These are phyloP conservation scores for Kodamaea restingae DNA, from an alignment of 805 yeast species.

Conservation along the genomic window DNA sequence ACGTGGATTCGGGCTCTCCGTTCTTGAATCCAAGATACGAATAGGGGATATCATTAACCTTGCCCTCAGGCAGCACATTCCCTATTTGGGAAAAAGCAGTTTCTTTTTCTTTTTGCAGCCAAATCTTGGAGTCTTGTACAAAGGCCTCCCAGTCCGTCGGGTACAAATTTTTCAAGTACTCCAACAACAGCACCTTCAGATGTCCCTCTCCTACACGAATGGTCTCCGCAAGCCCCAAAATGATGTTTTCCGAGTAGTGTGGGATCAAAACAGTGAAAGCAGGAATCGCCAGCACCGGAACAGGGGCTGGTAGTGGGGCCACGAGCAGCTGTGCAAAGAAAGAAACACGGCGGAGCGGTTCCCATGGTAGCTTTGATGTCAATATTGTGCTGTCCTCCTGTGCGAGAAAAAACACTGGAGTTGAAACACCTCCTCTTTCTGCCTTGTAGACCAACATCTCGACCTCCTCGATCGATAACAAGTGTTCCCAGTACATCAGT, in stretches of 20 bases:
- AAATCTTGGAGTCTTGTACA: conserved; percentile 67
- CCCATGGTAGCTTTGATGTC: conserved; percentile 32
- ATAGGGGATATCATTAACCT: conserved; percentile 56
- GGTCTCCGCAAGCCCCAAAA: conserved; percentile 42
- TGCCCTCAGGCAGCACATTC: not conserved
- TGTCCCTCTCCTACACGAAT: conserved; percentile 39
- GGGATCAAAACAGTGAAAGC: conserved; percentile 49
- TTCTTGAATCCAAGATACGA: conserved; percentile 70
- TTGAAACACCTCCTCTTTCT: conserved; percentile 11
- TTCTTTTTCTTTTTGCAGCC: not conserved
- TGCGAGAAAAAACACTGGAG: conserved; percentile 45
- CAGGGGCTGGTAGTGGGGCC: conserved; percentile 45
- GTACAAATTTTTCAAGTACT: conserved; percentile 69
- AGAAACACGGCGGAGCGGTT: conserved; percentile 49
- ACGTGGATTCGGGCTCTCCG: conserved; percentile 56
- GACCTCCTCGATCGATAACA: conserved; percentile 40
- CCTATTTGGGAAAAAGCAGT: no score
- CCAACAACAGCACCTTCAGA: conserved; percentile 59
- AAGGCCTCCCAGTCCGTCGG: conserved; percentile 78
- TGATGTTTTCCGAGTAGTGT: conserved; percentile 49
- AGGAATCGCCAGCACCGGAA: conserved; percentile 46
- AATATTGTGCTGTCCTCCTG: conserved; percentile 42
- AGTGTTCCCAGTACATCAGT: conserved; percentile 32
- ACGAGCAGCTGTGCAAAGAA: conserved; percentile 53
- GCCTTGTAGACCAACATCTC: conserved; percentile 27